Evolutionary conservation across 768 basidiomycete species (phyloP), one percentile per base, ranked within the genome.

Genomic region (Mycena floridula): DNA sequence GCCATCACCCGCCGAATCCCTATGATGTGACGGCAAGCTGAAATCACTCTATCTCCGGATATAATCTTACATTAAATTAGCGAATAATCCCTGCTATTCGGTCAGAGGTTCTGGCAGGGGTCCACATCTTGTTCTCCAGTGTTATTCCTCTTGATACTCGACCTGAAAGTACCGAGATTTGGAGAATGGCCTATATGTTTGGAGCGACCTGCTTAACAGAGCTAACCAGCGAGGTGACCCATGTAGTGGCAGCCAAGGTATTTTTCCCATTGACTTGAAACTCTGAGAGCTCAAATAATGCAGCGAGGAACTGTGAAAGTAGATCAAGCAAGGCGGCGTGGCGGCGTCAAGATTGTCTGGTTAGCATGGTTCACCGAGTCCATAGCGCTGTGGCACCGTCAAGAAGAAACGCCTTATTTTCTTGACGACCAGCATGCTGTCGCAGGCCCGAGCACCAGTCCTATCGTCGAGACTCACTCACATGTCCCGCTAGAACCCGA

Each of bases 221-320:
- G 50, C 59, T 96, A 30, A 73, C 71, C 4, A 62, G 60, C 22
- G 65, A 73, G 2, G 76, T 88, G 18, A 98, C 95, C 0, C 96
- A 99, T 54, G 84, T 97, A 28, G 90, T 99, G 18, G 87, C 92
- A 18, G 88, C 85, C 7, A 90, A 92, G 74, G 89, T 89, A 49
- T 46, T 60, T 53, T 27, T 32, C 28, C 32, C 20, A 18, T 4
- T 43, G 38, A 43, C 43, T 28, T 48, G 48, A 45, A 28, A 42
- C 25, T 40, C 52, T 22, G 44, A 8, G 20, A 32, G 20, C 26
- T 32, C 25, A 39, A 22, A 28, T 46, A 25, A 25, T 26, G 20
- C 56, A 94, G 89, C 80, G 80, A 49, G 89, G 89, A 25, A 97
- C 95, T 0, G 84, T 85, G 51, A 99, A 99, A 66, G 92, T 95